These are phyloP conservation scores for Mytilinidion resinicola DNA, from an alignment of 495 filamentous ascomycete species.

Conservation along the genomic window DNA sequence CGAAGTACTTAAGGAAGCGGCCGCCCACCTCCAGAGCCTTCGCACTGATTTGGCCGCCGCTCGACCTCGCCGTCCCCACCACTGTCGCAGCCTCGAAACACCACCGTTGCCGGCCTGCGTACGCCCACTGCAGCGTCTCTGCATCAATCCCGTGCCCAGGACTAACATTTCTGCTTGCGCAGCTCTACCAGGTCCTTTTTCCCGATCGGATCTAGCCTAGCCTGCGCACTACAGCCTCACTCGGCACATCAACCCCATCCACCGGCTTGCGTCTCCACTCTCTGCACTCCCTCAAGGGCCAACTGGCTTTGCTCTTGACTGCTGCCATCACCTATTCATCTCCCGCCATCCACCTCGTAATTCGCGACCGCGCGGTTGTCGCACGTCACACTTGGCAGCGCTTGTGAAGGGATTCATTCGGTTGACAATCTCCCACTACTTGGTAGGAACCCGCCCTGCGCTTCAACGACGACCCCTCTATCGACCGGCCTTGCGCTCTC, in stretches of 20 bases:
- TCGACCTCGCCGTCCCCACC: background rate
- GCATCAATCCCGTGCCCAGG: background rate
- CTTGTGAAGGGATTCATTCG: conserved; percentile 86
- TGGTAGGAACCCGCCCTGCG: conserved; percentile 50
- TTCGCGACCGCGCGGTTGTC: conserved; percentile 10
- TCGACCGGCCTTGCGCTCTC: conserved; percentile 8
- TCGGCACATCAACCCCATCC: background rate
- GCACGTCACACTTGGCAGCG: conserved; percentile 17
- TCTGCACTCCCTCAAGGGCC: conserved; percentile 19
- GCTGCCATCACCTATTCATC: conserved; percentile 1
- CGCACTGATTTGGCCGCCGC: too few species aligned
- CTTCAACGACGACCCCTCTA: conserved; percentile 2
- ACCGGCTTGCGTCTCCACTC: conserved; percentile 1
- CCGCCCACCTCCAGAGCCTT: too few species aligned
- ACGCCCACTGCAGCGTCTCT: background rate
- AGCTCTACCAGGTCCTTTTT: background rate
- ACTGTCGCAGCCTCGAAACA: conserved; percentile 6
- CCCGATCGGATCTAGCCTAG: conserved; percentile 1
- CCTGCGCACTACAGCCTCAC: background rate
- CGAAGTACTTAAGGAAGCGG: too few species aligned
- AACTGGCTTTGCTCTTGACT: conserved; percentile 24
- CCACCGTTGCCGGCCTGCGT: conserved; percentile 2
- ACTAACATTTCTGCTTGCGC: background rate
- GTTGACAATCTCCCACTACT: conserved; percentile 90
- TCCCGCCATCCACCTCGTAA: conserved; percentile 8